Evolutionary conservation across 1,284 basidiomycete species (phyloP), one percentile per base, ranked within the genome.

Genomic region (Sporisorium sorghi): DNA sequence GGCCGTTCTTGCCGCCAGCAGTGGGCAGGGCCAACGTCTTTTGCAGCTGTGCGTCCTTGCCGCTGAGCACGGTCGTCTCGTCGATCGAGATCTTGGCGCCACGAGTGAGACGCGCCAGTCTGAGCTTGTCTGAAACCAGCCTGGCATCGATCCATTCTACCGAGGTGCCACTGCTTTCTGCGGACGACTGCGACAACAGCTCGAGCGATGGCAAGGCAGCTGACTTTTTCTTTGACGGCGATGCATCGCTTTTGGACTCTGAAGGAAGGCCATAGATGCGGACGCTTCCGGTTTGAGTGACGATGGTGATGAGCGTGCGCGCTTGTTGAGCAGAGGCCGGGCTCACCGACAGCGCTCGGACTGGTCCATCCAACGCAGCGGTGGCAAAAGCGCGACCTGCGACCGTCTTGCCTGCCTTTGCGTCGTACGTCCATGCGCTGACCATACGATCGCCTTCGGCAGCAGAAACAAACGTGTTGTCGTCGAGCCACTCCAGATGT

Each of bases 361-460:
- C 83, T 75, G 48, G 77, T 51, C 77, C 75, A 77, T 76, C 85
- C 76, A 69, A 85, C 85, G 46, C 84, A 70, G 52, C 86, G 85
- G 35, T 85, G 84, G 59, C 80, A 8, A 73, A 59, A 15, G 76
- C 70, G 17, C 68, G 61, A 7, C 73, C 73, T 14, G 67, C 24
- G 23, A 58, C 60, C 14, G 52, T 23, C 47, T 55, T 63, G 32
- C 37, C 51, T 24, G 62, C 49, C 17, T 59, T 85, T 28, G 23
- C 60, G 86, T 85, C 65, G 88, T 65, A 67, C 14, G 65, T 68
- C 91, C 91, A 90, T 50, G 90, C 78, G 77, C 89, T 91, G n/a
- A 92, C 86, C 46, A 91, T 89, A 21, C 92, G 89, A 84, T 93
- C 92, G 30, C 88, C 88, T 77, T 91, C 89, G 6, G 92, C 91